Base-by-base conservation (phyloP, 192 early-diverging fungal species). In the Rhizoclosmatium globosum region DNA sequence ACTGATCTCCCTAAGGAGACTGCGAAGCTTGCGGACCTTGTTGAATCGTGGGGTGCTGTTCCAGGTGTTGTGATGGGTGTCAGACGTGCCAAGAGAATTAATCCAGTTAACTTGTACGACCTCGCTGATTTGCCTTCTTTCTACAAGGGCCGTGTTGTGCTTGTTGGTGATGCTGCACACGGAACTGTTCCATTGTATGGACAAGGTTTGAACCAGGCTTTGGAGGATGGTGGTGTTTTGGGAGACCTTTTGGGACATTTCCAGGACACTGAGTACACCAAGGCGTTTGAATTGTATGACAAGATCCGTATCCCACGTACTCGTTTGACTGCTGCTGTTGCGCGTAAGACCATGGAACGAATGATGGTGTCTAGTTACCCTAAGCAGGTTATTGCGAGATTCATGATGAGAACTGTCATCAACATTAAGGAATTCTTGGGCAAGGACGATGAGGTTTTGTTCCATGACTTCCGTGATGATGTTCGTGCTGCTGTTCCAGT, bases 191-290 rank as follows among this genome's bases (percentile, higher is more conserved):
- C 31, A 31, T 31, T 31, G 31, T 31, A 31, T 31, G 31, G 31
- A 31, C 31, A 31, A 31, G 31, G 31, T 31, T 31, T 31, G 31
- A 31, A 31, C 31, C 31, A 31, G 31, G 31, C 31, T 31, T 60
- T 82, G 41, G 81, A 82, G 44, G 81, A 82, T 56, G 76, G 44
- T 1, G 81, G 70, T 23, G 79, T 82, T 4, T 53, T 82, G 11
- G n/a, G 44, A 3, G 78, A 81, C 19, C 71, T 82, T 21, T 19
- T 77, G n/a, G 13, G 45, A 46, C 6, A 13, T 15, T 45, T 31
- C 31, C 31, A 31, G 31, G 31, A 31, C 31, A 19, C 39, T 21
- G 38, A 56, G 43, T 41, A 47, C n/a, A 44, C 58, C 41, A 7
- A 11, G 7, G 53, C 23, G 38, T 81, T 81, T 41, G 31, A 44